Evolutionary conservation across 768 basidiomycete species (phyloP).

Genomic region (Suillus occidentalis): DNA sequence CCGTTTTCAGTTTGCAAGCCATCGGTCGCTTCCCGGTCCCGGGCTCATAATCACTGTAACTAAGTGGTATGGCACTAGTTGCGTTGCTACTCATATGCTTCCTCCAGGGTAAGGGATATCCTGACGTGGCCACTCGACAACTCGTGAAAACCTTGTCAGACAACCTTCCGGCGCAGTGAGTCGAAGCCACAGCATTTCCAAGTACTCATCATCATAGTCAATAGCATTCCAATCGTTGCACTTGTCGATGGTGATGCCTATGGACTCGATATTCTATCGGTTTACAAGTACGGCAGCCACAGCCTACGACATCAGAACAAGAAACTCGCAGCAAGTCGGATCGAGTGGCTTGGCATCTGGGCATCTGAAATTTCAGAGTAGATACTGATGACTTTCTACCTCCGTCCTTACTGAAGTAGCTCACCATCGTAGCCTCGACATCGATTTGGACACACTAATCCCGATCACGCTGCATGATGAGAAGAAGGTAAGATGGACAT

Average conservation of each 20-base stretch:
- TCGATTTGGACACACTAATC: constrained; percentile 61
- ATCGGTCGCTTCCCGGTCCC: constrained; percentile 51
- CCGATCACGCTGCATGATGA: constrained; percentile 72
- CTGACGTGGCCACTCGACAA: constrained; percentile 88
- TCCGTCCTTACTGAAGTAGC: neutral
- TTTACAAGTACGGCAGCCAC: constrained; percentile 80
- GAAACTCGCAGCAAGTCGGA: constrained; percentile 63
- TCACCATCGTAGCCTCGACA: constrained; percentile 47
- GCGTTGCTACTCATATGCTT: constrained; percentile 9
- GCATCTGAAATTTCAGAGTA: constrained; percentile 67
- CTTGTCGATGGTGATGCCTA: constrained; percentile 92
- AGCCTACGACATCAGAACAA: constrained; percentile 68
- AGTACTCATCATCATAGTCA: constrained; percentile 1
- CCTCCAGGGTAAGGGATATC: constrained; percentile 91
- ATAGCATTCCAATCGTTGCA: constrained; percentile 73
- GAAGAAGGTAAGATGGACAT: constrained; percentile 55
- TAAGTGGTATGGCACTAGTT: neutral
- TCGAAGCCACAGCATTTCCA: neutral
- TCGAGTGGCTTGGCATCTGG: constrained; percentile 82
- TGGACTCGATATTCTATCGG: constrained; percentile 88
- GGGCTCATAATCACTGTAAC: constrained; percentile 80
- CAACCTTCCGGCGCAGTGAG: constrained; percentile 60
- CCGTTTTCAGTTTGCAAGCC: constrained; percentile 49
- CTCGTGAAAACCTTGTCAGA: constrained; percentile 73
- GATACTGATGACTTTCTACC: constrained; percentile 13